Evolutionary conservation across 2,329 filamentous ascomycete species (phyloP), one percentile per base, ranked within the genome.

Genomic region (Intubia oerlemansii): DNA sequence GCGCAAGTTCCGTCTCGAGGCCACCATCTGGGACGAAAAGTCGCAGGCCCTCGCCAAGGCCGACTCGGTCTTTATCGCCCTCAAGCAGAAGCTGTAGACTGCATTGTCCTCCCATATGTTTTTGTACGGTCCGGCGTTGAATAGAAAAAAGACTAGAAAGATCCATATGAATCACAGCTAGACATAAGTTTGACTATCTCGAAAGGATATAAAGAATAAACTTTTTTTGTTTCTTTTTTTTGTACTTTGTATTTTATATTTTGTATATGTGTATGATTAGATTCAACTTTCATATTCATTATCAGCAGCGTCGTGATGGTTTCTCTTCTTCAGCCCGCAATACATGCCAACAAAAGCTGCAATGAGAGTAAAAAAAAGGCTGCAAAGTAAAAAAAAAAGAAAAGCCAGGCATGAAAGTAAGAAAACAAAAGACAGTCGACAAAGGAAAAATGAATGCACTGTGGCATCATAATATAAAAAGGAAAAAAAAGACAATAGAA

Each of bases 1-100:
- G n/a, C 53, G 62, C 37, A 73, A 73, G 48, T 47, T 56, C 12
- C 66, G 49, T 38, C 42, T 59, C 7, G 48, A 50, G 27, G 60
- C 50, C 2, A 51, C 49, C 18, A 44, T 72, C 13, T 57, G 61
- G 41, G 53, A 62, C 34, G 56, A 53, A 2, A 39, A 53, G 3
- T 58, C 59, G 2, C 46, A 39, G 3, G 45, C 62, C 21, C 50
- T 62, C 40, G 58, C 66, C 5, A 52, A 41, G 13, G 62, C 49
- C 1, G 63, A 71, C 17, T 56, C 50, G n/a, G 39, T 72, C 38
- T 73, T 62, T 10, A 25, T 40, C 10, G 31, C 32, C 4, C 13
- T 37, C 7, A 33, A 24, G 9, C 31, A 31, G 4, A 40, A 36
- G 17, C 13, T 45, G 5, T 44, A 25, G 26, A n/a, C n/a, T n/a